Evolutionary conservation across 2,329 filamentous ascomycete genomes (phyloP).

Genomic region (Exophiala oligosperma): DNA sequence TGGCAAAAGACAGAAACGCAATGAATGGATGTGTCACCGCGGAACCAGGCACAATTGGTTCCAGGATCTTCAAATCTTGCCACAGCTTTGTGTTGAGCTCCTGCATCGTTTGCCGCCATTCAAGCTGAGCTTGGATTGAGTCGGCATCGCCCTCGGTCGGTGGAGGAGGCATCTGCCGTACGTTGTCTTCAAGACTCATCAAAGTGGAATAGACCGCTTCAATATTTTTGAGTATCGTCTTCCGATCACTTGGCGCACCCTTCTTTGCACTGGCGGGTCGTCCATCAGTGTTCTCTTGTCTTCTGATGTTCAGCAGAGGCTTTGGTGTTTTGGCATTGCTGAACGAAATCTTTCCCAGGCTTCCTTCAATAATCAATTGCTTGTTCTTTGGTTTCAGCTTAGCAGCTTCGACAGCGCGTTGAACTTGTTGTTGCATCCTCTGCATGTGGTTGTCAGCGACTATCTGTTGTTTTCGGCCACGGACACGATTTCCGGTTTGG

Average conservation of each 20-base stretch:
- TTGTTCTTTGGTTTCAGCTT: conserved; percentile 98
- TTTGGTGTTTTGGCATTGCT: conserved; percentile 98
- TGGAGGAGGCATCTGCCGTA: conserved; percentile 73
- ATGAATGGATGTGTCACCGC: conserved; percentile 84
- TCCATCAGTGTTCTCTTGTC: conserved; percentile 65
- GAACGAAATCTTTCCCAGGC: conserved; percentile 96
- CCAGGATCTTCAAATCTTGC: conserved; percentile 86
- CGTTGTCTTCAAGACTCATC: conserved; percentile 93
- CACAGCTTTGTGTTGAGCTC: conserved; percentile 79
- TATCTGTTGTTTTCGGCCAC: conserved; percentile 71
- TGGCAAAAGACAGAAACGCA: conserved; percentile 87
- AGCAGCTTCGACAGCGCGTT: conserved; percentile 92
- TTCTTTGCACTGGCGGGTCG: conserved; percentile 49
- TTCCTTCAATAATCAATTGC: conserved; percentile 93
- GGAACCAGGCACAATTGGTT: conserved; percentile 76
- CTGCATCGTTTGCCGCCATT: conserved; percentile 73
- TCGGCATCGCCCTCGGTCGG: conserved; percentile 63
- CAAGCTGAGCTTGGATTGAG: conserved; percentile 70
- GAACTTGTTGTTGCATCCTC: conserved; percentile 98
- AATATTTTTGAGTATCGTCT: conserved; percentile 79
- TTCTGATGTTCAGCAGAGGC: conserved; percentile 92
- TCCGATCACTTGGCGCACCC: conserved; percentile 67
- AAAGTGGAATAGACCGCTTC: conserved; percentile 84
- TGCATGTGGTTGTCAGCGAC: conserved; percentile 97
- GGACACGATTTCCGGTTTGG: conserved; percentile 84